phyloP scores from a whole-genome alignment of 176 grass and related monocot species.

The Canna indica region DNA sequence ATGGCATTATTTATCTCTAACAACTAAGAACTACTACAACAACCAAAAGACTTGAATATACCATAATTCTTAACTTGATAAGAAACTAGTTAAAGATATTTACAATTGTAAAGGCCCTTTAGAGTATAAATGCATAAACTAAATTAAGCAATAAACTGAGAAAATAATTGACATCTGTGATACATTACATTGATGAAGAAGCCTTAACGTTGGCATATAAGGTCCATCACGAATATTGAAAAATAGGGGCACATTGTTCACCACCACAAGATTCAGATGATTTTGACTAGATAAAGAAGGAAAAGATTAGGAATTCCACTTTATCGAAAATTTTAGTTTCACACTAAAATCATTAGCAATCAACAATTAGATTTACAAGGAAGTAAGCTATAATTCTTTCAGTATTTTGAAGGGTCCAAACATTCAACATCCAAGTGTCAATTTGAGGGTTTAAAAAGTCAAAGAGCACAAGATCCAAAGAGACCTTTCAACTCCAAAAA shows the following conservation, averaged over 20 bases:
- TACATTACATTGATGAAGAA: conserved; percentile 91
- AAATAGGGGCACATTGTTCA: conserved; percentile 91
- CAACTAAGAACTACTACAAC: not conserved
- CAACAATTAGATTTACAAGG: not conserved
- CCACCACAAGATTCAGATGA: conserved; percentile 97
- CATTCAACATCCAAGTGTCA: no score
- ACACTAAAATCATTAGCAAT: not conserved
- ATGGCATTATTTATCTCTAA: not conserved
- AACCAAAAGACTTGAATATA: not conserved
- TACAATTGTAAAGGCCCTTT: not conserved
- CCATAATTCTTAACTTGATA: not conserved
- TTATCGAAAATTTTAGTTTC: not conserved
- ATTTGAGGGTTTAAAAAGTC: not conserved
- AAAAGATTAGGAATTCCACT: not conserved
- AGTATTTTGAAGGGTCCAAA: no score
- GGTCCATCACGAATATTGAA: conserved; percentile 95
- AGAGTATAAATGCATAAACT: not conserved
- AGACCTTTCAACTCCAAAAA: not conserved
- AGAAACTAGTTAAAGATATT: not conserved
- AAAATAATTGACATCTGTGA: conserved; percentile 9
- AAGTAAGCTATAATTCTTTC: not conserved
- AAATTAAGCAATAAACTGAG: conserved; percentile 8
- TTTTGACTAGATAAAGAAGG: conserved; percentile 69
- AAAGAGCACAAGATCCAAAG: not conserved
- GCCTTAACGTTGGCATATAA: conserved; percentile 94